A percentile compares a stretch with the other conserved stretches of the same genome.
phyloP scores from a whole-genome alignment of 805 yeast genomes.

The Candida alai region DNA sequence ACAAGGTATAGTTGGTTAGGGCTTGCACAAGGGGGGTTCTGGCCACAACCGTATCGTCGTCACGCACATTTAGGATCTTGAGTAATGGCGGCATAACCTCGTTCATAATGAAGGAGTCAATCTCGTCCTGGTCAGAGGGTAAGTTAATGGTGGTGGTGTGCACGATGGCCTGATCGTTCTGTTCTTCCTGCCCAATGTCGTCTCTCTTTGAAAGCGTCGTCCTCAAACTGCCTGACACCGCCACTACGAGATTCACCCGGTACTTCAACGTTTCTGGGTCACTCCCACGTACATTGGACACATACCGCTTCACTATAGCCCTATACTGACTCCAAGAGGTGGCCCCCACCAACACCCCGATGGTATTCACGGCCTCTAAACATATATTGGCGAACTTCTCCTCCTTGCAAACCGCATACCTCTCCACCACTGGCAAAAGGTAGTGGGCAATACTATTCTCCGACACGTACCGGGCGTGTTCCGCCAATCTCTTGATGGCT shows the following conservation, averaged over 20 bases:
- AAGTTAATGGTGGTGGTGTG: no score
- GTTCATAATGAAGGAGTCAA: slow-evolving; percentile 42
- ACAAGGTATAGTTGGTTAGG: slow-evolving; percentile 59
- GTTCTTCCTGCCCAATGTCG: slow-evolving; percentile 8
- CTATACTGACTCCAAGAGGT: slow-evolving; percentile 78
- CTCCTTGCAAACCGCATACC: slow-evolving; percentile 61
- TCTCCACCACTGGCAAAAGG: slow-evolving; percentile 80
- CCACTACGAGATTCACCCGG: slow-evolving; percentile 54
- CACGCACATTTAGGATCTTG: slow-evolving; percentile 55
- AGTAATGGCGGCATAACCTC: slow-evolving; percentile 63
- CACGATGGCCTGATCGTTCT: slow-evolving; percentile 13
- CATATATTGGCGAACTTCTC: slow-evolving; percentile 55
- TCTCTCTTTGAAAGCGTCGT: slow-evolving; percentile 7
- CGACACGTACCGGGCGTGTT: slow-evolving; percentile 42
- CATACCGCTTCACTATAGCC: slow-evolving; percentile 69
- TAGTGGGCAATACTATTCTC: slow-evolving; percentile 70
- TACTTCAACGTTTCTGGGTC: slow-evolving; percentile 49
- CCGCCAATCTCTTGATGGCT: slow-evolving; percentile 66
- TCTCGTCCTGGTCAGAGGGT: slow-evolving; percentile 22
- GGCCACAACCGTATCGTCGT: slow-evolving; percentile 72
- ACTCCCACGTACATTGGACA: slow-evolving; percentile 38
- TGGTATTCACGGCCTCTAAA: slow-evolving; percentile 60
- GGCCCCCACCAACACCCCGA: slow-evolving; percentile 53
- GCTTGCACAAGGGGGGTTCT: slow-evolving; percentile 84
- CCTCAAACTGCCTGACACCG: slow-evolving; percentile 34